Evolutionary conservation across 345 rosid genomes (phyloP).

Genomic region (Cardamine resedifolia): DNA sequence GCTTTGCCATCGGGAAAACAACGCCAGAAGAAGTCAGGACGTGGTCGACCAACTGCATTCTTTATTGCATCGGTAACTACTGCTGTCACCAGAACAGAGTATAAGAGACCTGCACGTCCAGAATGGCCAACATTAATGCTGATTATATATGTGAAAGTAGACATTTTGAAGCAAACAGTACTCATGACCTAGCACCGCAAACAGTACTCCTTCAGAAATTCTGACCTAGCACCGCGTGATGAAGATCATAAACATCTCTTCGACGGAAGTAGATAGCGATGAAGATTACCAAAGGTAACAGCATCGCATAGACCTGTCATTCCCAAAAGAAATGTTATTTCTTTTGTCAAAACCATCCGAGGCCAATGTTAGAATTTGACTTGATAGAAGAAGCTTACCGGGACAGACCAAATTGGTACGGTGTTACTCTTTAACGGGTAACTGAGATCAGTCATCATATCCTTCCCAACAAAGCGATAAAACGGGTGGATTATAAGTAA

Average conservation of each 20-base stretch:
- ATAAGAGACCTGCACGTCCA: conserved; percentile 62
- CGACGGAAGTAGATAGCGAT: conserved; percentile 52
- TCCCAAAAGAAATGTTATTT: conserved; percentile 3
- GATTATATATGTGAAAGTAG: background rate
- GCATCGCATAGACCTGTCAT: conserved; percentile 54
- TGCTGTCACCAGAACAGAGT: conserved; percentile 63
- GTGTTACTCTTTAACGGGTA: conserved; percentile 75
- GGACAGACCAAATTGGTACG: conserved; percentile 79
- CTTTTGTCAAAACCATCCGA: background rate
- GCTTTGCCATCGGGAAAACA: conserved; percentile 94
- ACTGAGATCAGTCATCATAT: conserved; percentile 87
- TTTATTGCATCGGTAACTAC: conserved; percentile 79
- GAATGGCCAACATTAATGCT: background rate
- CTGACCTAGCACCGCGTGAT: conserved; percentile 78
- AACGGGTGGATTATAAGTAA: conserved; percentile 66
- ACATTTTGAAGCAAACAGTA: background rate
- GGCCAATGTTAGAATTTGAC: background rate
- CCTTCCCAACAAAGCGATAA: conserved; percentile 83
- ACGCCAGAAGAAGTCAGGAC: conserved; percentile 98
- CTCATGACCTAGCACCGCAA: conserved; percentile 65
- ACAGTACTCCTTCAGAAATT: background rate
- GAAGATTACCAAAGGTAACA: conserved; percentile 69
- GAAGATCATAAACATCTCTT: conserved; percentile 90
- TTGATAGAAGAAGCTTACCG: conserved; percentile 46
- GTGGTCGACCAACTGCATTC: conserved; percentile 79